These are phyloP conservation scores for Pouteria glomerata DNA, from an alignment of 148 eudicot genomes.

Conservation along the genomic window DNA sequence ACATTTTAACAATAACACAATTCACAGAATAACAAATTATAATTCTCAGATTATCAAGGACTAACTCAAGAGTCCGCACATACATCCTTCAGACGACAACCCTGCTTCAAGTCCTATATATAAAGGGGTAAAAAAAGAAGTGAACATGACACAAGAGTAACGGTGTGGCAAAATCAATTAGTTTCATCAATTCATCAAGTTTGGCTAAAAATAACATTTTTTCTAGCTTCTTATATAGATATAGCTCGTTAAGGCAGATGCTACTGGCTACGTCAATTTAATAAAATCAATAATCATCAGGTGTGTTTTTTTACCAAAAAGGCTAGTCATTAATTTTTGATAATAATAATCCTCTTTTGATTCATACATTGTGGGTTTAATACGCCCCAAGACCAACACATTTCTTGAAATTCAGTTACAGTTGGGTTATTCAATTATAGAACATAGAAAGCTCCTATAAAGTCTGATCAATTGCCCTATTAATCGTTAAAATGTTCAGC, in stretches of 20 bases:
- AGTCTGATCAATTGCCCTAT: neutral
- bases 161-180: neutral
- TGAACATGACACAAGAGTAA: neutral
- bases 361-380: neutral
- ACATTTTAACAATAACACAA: neutral
- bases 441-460: neutral
- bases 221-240: no score
- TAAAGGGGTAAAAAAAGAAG: no score
- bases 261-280: neutral
- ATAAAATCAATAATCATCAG: neutral
- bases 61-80: neutral
- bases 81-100: neutral
- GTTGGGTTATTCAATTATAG: neutral
- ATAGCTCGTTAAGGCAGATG: no score
- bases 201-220: no score
- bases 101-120: no score
- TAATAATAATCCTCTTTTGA: neutral
- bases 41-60: neutral
- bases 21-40: neutral
- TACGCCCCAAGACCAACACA: neutral
- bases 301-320: neutral
- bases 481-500: neutral
- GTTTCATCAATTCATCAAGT: no score
- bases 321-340: neutral
- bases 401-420: neutral